A percentile compares a stretch with the other conserved stretches of the same genome.
These are phyloP conservation scores for Lindgomyces ingoldianus DNA, from an alignment of 495 filamentous ascomycete species.

Conservation along the genomic window DNA sequence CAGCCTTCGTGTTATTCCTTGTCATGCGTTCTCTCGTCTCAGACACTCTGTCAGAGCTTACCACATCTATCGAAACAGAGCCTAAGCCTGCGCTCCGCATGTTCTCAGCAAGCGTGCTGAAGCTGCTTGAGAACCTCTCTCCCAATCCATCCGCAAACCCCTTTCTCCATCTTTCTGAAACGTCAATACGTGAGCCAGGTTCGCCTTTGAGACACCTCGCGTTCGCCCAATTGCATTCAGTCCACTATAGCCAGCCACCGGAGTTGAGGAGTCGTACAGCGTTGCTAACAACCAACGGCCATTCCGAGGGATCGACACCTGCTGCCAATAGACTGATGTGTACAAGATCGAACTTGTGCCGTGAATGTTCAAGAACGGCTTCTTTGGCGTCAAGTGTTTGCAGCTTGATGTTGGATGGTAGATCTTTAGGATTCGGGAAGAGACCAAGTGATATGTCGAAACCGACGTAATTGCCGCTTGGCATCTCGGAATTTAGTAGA, in stretches of 20 bases:
- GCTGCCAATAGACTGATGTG: not conserved
- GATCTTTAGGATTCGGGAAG: not conserved
- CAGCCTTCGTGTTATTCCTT: not conserved
- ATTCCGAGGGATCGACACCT: not conserved
- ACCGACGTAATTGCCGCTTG: not conserved
- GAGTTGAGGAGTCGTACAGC: not conserved
- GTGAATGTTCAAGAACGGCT: not conserved
- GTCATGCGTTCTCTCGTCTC: not conserved
- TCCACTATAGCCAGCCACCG: not conserved
- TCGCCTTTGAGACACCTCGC: not conserved
- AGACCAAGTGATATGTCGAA: not conserved
- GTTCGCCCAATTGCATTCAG: not conserved
- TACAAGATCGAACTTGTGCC: not conserved
- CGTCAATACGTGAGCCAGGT: not conserved
- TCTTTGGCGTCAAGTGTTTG: not conserved
- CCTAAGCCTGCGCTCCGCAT: not conserved
- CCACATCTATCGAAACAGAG: not conserved
- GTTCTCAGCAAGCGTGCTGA: not conserved
- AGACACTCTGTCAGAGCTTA: not conserved
- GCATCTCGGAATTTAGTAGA: not conserved
- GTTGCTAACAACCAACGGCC: not conserved
- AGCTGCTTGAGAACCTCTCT: not conserved
- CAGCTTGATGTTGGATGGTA: not conserved
- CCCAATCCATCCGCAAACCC: not conserved
- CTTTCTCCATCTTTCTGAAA: not conserved